Base-by-base conservation (phyloP, 2,329 filamentous ascomycete genomes). In the Pseudocercospora crystallina region DNA sequence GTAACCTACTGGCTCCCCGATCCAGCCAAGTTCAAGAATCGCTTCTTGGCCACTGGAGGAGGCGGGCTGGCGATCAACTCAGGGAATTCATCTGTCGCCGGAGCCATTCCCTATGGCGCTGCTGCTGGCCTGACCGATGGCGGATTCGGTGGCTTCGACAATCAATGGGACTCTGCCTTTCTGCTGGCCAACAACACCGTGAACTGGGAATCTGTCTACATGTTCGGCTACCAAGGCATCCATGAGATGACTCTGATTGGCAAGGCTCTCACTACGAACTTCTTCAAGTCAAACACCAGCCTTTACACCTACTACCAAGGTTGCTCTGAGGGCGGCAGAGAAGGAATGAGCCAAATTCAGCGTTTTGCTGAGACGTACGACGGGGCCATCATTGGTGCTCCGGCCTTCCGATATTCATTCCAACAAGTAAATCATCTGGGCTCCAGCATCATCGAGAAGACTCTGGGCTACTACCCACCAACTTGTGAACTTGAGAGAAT, bases 281-380 rank as follows among this genome's bases (percentile, higher is more conserved):
- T 77, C 45, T 80, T 67, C 51, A 26, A 26, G 20, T 46, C 47
- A 43, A 47, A 29, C 48, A 47, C 7, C 5, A 65, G 65, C 53
- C 15, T 71, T 10, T 77, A 76, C 61, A 69, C 76, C 2, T 80
- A 80, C 65, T 81, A 76, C 57, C 72, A 79, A 54, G 78, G 77
- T 2, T 81, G 79, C 63, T 80, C 77, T 10, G 78, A 81, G 44
- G 78, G 78, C 14, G 79, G 75, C 1, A 70, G 76, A 5, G 73
- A 78, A 57, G 76, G 70, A 11, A 74, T 69, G 70, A 73, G 70
- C 49, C 77, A 80, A 61, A 67, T 78, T 1, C 78, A 81, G 61
- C 73, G 77, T 12, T 80, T 72, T 57, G 74, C 73, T 8, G 71
- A 75, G 48, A 58, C 77, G 58, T 76, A 74, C 49, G 75, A 79